Evolutionary conservation across 768 basidiomycete genomes (phyloP).

Genomic region (Tulasnella sp.): DNA sequence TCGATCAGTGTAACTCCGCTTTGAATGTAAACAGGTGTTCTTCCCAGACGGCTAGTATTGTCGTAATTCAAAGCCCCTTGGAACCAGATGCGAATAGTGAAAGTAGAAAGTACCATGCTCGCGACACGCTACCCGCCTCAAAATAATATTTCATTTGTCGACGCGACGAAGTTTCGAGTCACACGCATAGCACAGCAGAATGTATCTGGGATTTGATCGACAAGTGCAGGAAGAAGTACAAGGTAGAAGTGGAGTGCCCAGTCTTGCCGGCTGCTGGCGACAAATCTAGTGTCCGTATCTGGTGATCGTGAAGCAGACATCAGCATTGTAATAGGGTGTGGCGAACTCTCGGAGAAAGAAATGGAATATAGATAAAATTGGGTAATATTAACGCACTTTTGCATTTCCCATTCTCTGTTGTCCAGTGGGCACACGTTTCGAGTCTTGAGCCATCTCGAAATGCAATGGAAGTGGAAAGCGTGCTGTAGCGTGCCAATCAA

Average conservation of each 20-base stretch:
- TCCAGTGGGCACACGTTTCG: constrained; percentile 92
- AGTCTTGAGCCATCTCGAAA: constrained; percentile 98
- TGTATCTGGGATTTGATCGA: not conserved
- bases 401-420: constrained; percentile 95
- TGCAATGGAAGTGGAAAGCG: constrained; percentile 99
- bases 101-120: too few relatives aligned
- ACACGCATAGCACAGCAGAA: too few relatives aligned
- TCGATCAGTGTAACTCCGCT: too few relatives aligned
- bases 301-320: not conserved
- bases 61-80: too few relatives aligned
- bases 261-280: not conserved
- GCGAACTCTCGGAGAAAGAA: not conserved
- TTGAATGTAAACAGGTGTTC: too few relatives aligned
- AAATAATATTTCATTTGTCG: too few relatives aligned
- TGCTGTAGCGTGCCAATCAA: constrained; percentile 52
- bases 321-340: not conserved
- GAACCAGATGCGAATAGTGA: too few relatives aligned
- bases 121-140: too few relatives aligned
- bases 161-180: too few relatives aligned
- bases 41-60: too few relatives aligned
- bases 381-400: constrained; percentile 63
- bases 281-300: constrained; percentile 6
- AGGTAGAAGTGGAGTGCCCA: too few relatives aligned
- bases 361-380: not conserved
- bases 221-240: not conserved